Percentiles rank a stretch among this genome's conserved stretches.
phyloP scores from a whole-genome alignment of 2,329 filamentous ascomycete species.

The Fusarium beomiforme region DNA sequence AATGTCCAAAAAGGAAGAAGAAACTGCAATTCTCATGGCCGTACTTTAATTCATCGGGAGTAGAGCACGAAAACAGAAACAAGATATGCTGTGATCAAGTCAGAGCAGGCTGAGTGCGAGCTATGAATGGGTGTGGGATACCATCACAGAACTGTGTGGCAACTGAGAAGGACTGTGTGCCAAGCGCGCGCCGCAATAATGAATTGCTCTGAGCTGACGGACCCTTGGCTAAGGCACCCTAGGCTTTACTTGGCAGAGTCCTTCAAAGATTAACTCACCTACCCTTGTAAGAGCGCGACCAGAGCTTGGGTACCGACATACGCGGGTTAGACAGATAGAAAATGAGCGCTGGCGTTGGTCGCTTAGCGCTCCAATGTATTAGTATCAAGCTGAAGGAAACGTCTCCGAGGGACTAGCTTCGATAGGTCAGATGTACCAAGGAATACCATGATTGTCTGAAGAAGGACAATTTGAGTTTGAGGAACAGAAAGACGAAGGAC shows the following conservation, averaged over 20 bases:
- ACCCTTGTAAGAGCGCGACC: slow-evolving; percentile 30
- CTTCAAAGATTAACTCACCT: slow-evolving; percentile 11
- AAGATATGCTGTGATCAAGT: slow-evolving; percentile 26
- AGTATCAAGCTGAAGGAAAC: not conserved
- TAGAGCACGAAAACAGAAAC: not conserved
- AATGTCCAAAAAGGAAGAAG: slow-evolving; percentile 16
- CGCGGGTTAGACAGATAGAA: slow-evolving; percentile 9
- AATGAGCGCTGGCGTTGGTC: not conserved
- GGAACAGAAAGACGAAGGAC: not conserved
- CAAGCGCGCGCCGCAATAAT: slow-evolving; percentile 33
- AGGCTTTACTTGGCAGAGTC: slow-evolving; percentile 33
- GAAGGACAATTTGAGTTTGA: not conserved
- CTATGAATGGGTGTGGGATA: slow-evolving; percentile 34
- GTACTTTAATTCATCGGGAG: slow-evolving; percentile 2
- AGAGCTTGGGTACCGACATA: slow-evolving; percentile 22
- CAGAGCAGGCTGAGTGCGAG: slow-evolving; percentile 31
- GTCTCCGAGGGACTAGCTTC: not conserved
- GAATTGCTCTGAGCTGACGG: slow-evolving; percentile 26
- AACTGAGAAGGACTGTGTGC: slow-evolving; percentile 33
- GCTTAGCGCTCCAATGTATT: not conserved
- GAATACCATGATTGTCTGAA: not conserved
- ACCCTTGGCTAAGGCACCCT: slow-evolving; percentile 26
- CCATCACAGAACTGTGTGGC: slow-evolving; percentile 40
- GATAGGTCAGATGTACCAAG: not conserved
- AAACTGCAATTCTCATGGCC: slow-evolving; percentile 33